Percentiles rank a stretch among this genome's conserved stretches.
phyloP scores from a whole-genome alignment of 2,329 filamentous ascomycete genomes.

The Fusarium setosum region DNA sequence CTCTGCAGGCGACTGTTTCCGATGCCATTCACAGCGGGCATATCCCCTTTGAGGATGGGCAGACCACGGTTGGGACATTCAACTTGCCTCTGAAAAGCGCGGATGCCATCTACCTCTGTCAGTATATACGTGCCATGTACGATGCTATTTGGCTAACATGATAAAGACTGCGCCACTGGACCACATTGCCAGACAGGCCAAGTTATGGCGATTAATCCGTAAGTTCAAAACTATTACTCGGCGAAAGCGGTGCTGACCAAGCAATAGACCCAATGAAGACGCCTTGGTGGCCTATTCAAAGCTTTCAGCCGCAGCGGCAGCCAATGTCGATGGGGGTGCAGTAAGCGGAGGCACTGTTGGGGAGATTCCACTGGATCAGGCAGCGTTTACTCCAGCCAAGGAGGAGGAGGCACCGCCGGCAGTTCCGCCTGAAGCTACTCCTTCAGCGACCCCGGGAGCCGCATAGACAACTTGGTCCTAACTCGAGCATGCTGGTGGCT shows the following conservation, averaged over 20 bases:
- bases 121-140: too few relatives aligned
- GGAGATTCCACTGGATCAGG: conserved; percentile 32
- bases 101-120: conserved; percentile 61
- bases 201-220: conserved; percentile 63
- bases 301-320: conserved; percentile 24
- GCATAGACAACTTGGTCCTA: too few relatives aligned
- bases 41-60: conserved; percentile 51
- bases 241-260: not conserved
- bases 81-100: conserved; percentile 57
- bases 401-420: conserved; percentile 23
- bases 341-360: conserved; percentile 37
- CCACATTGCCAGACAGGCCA: conserved; percentile 63
- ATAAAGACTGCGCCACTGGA: conserved; percentile 60
- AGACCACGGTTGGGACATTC: conserved; percentile 56
- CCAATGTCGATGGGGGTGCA: conserved; percentile 33
- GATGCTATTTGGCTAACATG: too few relatives aligned
- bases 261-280: conserved; percentile 27
- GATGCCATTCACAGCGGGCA: conserved; percentile 54
- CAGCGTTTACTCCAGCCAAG: conserved; percentile 33
- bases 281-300: conserved; percentile 33
- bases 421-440: conserved; percentile 6
- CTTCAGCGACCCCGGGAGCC: not conserved
- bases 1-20: conserved; percentile 48
- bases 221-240: conserved; percentile 9
- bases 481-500: too few relatives aligned